A percentile compares a stretch with the other conserved stretches of the same genome.
phyloP scores from a whole-genome alignment of 495 filamentous ascomycete genomes.

The Penicillium herquei region DNA sequence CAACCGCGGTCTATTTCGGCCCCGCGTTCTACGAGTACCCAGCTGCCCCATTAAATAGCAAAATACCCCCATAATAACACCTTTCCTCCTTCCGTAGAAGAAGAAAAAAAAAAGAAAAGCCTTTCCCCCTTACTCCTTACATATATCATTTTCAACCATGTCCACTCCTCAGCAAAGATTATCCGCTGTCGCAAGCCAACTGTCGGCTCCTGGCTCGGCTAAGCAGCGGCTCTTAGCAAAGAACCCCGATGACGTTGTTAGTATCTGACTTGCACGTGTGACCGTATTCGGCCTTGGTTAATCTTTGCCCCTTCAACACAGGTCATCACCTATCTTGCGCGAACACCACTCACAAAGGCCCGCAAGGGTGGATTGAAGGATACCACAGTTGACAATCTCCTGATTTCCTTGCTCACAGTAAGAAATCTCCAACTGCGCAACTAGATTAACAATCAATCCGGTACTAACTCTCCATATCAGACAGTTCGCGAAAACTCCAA shows the following conservation, averaged over 20 bases:
- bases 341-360: conserved; percentile 77
- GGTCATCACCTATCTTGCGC: conserved; percentile 82
- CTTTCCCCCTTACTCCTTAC: background rate
- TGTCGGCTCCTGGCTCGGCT: conserved; percentile 29
- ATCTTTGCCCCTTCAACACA: conserved; percentile 7
- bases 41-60: background rate
- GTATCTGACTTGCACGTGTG: conserved; percentile 7
- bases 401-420: conserved; percentile 76
- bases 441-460: background rate
- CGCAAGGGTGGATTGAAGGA: conserved; percentile 90
- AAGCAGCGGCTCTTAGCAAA: conserved; percentile 37
- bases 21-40: background rate
- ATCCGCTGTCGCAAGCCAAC: conserved; percentile 40
- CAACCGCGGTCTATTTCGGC: background rate
- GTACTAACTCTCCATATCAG: conserved; percentile 12
- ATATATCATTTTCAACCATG: conserved; percentile 23
- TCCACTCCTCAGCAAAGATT: conserved; percentile 45
- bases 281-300: background rate
- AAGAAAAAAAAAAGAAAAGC: background rate
- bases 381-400: conserved; percentile 76
- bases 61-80: background rate
- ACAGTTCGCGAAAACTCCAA: conserved; percentile 67
- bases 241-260: conserved; percentile 46
- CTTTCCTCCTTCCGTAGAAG: background rate
- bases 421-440: conserved; percentile 11